Base-by-base conservation (phyloP, 2,329 filamentous ascomycete genomes). In the Tolypocladium paradoxum region DNA sequence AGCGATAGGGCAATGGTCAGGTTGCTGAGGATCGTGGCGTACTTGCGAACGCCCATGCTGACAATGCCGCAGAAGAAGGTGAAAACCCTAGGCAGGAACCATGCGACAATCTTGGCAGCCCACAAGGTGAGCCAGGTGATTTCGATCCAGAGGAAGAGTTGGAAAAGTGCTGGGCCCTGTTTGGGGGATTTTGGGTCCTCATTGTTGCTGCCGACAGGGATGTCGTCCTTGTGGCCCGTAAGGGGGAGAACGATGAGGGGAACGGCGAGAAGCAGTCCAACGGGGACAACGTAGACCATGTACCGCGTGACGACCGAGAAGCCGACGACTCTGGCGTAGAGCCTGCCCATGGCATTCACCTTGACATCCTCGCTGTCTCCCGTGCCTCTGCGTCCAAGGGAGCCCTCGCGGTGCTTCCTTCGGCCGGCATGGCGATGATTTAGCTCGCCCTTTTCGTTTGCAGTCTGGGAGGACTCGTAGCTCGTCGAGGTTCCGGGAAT, bases 31-130 rank as follows among this genome's bases (percentile, higher is more conserved):
- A 88, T 80, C 3, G 77, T 77, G 46, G 83, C 83, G 61, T 88
- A 88, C 66, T 88, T 88, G 56, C 83, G 76, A 5, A 84, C 85
- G 48, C 84, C 84, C 16, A 81, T 79, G 65, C 82, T 86, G 64
- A 88, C 78, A 33, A 88, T 81, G 53, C 85, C 85, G 57, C 77
- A 80, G 59, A 86, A 77, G 62, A 85, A 84, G 75, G 87, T 83
- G 68, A 88, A 88, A 51, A 81, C 58, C 38, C 72, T 68, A 0
- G 85, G 84, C 3, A 86, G 63, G 18, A 78, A 63, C 65, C 81
- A 81, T 16, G 84, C 80, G 12, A 82, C 73, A 45, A 86, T 68
- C 69, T 88, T 88, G 58, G 79, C 82, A 20, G 75, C 71, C 85
- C 85, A 88, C 12, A 87, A 74, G 9, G 77, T 75, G 38, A 84